A percentile compares a stretch with the other conserved stretches of the same genome.
Conservation (phyloP, 768 basidiomycete species). For the Pleurotus citrinopileatus region DNA sequence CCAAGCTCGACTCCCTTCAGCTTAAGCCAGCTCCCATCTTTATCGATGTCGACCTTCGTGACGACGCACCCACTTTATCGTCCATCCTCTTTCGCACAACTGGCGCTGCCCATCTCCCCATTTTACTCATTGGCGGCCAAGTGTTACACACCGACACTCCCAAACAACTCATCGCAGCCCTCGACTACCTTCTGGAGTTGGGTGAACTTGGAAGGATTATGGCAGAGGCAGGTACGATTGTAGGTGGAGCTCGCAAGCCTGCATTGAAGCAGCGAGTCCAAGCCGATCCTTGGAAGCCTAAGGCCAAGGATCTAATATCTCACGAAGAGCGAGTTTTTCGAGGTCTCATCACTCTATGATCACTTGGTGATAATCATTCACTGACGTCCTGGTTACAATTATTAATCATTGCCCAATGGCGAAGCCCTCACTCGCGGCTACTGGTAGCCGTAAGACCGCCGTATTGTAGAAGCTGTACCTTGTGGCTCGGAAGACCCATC, state of each 20-base stretch:
- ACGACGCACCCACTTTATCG: slow-evolving; percentile 61
- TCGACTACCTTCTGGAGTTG: slow-evolving; percentile 48
- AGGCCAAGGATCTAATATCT: not conserved
- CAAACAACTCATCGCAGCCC: slow-evolving; percentile 44
- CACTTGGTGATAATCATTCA: too few relatives aligned
- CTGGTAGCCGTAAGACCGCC: too few relatives aligned
- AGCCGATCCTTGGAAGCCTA: not conserved
- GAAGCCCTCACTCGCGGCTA: too few relatives aligned
- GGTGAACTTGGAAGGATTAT: slow-evolving; percentile 53
- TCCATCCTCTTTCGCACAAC: slow-evolving; percentile 66
- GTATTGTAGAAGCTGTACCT: too few relatives aligned
- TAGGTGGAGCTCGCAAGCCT: slow-evolving; percentile 33
- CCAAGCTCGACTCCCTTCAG: slow-evolving; percentile 50
- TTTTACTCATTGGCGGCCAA: slow-evolving; percentile 68
- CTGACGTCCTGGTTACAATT: too few relatives aligned
- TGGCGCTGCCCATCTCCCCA: slow-evolving; percentile 48
- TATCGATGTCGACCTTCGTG: slow-evolving; percentile 71
- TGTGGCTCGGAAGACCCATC: too few relatives aligned
- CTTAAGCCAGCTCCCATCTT: slow-evolving; percentile 64
- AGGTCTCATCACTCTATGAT: not conserved
- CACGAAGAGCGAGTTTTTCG: not conserved
- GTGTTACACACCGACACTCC: not conserved
- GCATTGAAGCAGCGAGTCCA: not conserved
- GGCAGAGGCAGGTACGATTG: slow-evolving; percentile 52
- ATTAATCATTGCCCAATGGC: too few relatives aligned